Conservation (phyloP, 208 protist genomes). For the Leishmania guyanensis region DNA sequence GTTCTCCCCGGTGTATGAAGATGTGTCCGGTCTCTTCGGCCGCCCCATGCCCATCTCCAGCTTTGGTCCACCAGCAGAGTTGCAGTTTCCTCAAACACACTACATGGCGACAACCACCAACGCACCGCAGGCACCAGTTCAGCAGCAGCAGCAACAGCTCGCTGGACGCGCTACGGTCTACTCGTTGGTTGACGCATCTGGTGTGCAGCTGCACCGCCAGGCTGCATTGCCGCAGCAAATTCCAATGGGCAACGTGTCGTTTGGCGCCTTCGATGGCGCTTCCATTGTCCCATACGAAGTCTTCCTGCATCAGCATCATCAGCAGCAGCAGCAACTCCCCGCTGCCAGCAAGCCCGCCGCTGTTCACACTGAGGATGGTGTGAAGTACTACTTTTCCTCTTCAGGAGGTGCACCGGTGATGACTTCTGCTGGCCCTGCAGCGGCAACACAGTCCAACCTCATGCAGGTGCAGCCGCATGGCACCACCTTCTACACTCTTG, state of each 20-base stretch:
- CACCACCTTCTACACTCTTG: constrained; percentile 16
- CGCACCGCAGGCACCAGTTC: constrained; percentile 3
- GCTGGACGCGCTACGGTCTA: constrained; percentile 3
- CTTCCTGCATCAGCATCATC: constrained; percentile 24
- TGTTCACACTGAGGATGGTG: constrained; percentile 11
- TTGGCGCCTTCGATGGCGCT: constrained; percentile 19
- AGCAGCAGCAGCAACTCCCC: constrained; percentile 16
- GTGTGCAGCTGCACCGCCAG: constrained; percentile 5
- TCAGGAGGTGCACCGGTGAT: constrained; percentile 5
- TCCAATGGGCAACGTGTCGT: constrained; percentile 11
- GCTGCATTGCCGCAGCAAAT: constrained; percentile 12
- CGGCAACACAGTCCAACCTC: constrained; percentile 5
- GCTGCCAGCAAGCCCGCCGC: constrained; percentile 5
- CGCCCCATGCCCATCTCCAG: constrained; percentile 15
- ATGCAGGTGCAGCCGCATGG: constrained; percentile 1
- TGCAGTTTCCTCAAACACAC: constrained; percentile 21
- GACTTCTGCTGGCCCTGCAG: constrained; percentile 4
- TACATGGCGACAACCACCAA: neutral
- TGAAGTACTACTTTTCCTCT: constrained; percentile 22
- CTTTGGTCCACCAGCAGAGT: constrained; percentile 11
- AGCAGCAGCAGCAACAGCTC: constrained; percentile 10
- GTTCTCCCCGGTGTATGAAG: constrained; percentile 29
- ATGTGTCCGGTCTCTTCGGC: constrained; percentile 25
- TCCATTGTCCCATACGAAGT: constrained; percentile 24
- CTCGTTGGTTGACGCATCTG: constrained; percentile 17